Evolutionary conservation across 805 yeast species (phyloP), one percentile per base, ranked within the genome.

Genomic region (Candida nemodendra): DNA sequence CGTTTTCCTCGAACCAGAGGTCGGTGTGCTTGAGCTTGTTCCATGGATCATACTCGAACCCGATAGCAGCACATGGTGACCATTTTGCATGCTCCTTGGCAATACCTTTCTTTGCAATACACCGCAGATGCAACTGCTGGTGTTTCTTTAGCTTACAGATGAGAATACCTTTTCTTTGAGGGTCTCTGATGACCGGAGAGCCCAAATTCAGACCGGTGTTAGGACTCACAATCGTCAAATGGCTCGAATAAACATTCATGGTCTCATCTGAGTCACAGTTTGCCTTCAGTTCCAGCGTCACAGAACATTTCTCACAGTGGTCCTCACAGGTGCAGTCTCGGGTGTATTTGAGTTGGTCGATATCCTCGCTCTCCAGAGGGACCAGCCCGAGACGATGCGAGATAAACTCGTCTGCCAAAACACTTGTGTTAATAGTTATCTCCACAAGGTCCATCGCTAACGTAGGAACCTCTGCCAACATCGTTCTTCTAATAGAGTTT

Each of bases 1-100:
- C 84, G 57, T 80, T 84, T 45, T 81, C 91, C 65, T 93, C 99
- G 61, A 84, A 87, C 99, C 99, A 93, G 58, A 77, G 86, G 53
- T 89, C 96, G 0, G 99, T 93, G 61, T 93, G 99, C 59, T 85
- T 83, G 54, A 93, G 73, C 65, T 91, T 93, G 66, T 93, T 93
- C 95, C 96, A 91, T n/a, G 99, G 99, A 57, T 91, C 99, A 58
- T 91, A 91, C 63, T 91, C 99, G 55, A 91, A 91, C 14, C 95
- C 97, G 38, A 91, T 77, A 16, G 98, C 98, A 0, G 97, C 76
- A 50, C 95, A 84, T 9, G 99, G 97, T 5, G 93, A 82, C 99
- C 99, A 93, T 59, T 93, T 93, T 34, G 99, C 96, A 59, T 93
- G 99, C 61, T 93, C 99, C 61, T 90, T 90, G 34, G 96, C 86